phyloP scores from a whole-genome alignment of 495 filamentous ascomycete species.

The Xylaria flabelliformis region DNA sequence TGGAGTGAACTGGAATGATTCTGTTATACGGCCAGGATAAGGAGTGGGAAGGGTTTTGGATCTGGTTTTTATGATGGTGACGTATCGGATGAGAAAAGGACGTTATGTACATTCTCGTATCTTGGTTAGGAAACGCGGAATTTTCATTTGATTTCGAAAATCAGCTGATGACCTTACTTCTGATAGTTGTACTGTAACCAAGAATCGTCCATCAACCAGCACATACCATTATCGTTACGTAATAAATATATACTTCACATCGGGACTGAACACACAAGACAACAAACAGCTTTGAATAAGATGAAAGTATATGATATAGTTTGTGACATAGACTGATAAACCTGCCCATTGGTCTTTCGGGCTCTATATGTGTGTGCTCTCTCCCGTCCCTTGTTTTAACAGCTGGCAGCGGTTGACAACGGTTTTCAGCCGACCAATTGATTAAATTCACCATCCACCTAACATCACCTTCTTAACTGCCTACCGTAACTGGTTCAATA shows the following conservation, averaged over 20 bases:
- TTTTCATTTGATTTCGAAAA: background rate
- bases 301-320: background rate
- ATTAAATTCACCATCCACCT: conserved; percentile 11
- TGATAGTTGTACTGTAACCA: background rate
- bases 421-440: background rate
- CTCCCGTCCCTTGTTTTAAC: background rate
- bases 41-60: background rate
- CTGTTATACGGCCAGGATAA: background rate
- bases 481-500: background rate
- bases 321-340: background rate
- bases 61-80: background rate
- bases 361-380: background rate
- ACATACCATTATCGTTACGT: background rate
- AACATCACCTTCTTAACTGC: background rate
- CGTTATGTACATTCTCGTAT: background rate
- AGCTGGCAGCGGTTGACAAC: conserved; percentile 23
- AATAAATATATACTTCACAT: background rate
- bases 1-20: background rate
- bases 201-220: background rate
- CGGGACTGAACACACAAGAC: background rate
- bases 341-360: background rate
- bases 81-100: background rate
- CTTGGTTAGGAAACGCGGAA: background rate
- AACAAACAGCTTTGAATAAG: background rate
- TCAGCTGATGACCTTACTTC: background rate